Percentiles rank a stretch among this genome's conserved stretches.
Conservation (phyloP, 2,329 filamentous ascomycete species). For the Colletotrichum chlorophyti region DNA sequence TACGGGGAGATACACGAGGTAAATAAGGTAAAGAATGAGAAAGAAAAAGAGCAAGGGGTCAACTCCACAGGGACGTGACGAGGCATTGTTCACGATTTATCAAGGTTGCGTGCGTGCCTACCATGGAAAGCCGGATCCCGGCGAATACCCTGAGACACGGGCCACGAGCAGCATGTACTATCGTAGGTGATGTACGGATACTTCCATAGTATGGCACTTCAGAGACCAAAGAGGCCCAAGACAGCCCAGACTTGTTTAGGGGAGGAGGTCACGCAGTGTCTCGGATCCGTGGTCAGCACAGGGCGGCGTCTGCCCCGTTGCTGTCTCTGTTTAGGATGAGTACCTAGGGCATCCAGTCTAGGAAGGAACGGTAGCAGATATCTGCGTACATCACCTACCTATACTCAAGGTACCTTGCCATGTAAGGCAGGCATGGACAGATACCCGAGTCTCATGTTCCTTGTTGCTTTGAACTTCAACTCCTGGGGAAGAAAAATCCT, state of each 20-base stretch:
- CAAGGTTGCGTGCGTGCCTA: slow-evolving; percentile 10
- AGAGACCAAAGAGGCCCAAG: background rate
- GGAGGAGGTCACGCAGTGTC: slow-evolving; percentile 27
- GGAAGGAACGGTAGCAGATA: too few relatives aligned
- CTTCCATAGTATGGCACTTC: too few relatives aligned
- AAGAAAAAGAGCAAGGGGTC: background rate
- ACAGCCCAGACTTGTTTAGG: background rate
- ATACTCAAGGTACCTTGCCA: too few relatives aligned
- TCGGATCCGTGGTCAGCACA: slow-evolving; percentile 28
- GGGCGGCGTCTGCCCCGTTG: slow-evolving; percentile 16
- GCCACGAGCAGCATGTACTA: too few relatives aligned
- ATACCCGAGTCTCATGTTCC: too few relatives aligned
- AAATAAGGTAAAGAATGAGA: background rate
- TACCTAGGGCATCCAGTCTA: too few relatives aligned
- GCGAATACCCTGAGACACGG: too few relatives aligned
- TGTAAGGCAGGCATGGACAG: too few relatives aligned
- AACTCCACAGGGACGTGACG: slow-evolving; percentile 1
- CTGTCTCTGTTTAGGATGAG: slow-evolving; percentile 10
- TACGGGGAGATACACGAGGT: background rate
- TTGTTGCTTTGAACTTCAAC: too few relatives aligned
- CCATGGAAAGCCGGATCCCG: slow-evolving; percentile 12
- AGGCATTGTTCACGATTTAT: slow-evolving; percentile 15
- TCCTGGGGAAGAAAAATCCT: too few relatives aligned
- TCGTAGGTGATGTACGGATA: too few relatives aligned
- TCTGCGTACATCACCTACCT: too few relatives aligned